phyloP scores from a whole-genome alignment of 1,284 basidiomycete species.

The Cerioporus squamosus region DNA sequence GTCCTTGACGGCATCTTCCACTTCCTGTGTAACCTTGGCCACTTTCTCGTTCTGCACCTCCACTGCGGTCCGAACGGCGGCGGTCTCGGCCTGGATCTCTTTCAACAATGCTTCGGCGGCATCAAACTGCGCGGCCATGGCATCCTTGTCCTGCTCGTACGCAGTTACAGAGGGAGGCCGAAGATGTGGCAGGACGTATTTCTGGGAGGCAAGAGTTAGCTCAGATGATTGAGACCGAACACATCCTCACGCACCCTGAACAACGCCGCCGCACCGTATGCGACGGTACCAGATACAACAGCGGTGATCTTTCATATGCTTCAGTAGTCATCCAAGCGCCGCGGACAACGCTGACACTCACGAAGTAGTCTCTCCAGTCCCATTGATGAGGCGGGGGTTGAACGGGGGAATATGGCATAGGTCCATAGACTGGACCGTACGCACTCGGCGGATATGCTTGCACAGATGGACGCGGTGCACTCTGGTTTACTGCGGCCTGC shows the following conservation, averaged over 20 bases:
- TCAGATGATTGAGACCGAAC: not conserved
- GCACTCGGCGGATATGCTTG: constrained; percentile 30
- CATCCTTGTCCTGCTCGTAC: constrained; percentile 88
- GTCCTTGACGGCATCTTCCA: constrained; percentile 78
- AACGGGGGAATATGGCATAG: constrained; percentile 43
- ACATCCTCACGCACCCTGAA: constrained; percentile 65
- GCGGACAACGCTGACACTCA: constrained; percentile 45
- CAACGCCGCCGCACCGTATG: constrained; percentile 87
- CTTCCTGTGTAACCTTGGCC: constrained; percentile 78
- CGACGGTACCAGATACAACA: constrained; percentile 87
- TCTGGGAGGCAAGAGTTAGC: constrained; percentile 49
- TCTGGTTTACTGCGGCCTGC: constrained; percentile 51
- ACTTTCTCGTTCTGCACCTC: constrained; percentile 86
- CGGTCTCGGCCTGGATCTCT: constrained; percentile 82
- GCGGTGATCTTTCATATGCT: constrained; percentile 78
- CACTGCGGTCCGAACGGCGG: constrained; percentile 74
- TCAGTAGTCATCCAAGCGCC: not conserved
- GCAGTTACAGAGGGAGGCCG: constrained; percentile 88
- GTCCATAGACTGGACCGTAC: constrained; percentile 47
- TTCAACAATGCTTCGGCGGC: constrained; percentile 84
- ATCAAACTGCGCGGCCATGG: constrained; percentile 91
- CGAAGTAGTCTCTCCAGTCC: constrained; percentile 97
- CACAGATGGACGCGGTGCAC: constrained; percentile 18
- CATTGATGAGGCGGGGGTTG: constrained; percentile 52
- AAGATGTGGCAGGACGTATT: constrained; percentile 92